Percentiles rank a stretch among this genome's conserved stretches.
These are phyloP conservation scores for Solanum corneliomulleri DNA, from an alignment of 257 asterid species.

Conservation along the genomic window DNA sequence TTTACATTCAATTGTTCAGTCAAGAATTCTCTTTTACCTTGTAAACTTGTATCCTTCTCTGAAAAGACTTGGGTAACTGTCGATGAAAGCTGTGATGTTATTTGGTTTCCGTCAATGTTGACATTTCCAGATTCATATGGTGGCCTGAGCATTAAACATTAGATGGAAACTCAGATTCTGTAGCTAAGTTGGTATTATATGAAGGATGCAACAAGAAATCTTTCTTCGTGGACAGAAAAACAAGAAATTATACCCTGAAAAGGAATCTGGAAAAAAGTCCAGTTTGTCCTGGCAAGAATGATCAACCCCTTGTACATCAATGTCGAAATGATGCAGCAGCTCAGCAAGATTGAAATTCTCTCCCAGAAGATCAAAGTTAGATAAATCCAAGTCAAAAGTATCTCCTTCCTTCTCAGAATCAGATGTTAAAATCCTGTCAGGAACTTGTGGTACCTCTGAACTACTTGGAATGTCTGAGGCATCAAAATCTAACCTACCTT, in stretches of 20 bases:
- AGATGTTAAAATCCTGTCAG: slow-evolving; percentile 40
- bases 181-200: background rate
- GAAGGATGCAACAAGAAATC: background rate
- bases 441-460: slow-evolving; percentile 25
- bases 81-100: slow-evolving; percentile 38
- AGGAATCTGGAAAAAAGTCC: slow-evolving; percentile 23
- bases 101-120: slow-evolving; percentile 19
- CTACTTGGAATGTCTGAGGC: slow-evolving; percentile 35
- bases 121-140: slow-evolving; percentile 26
- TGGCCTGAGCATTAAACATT: slow-evolving; percentile 28
- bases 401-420: slow-evolving; percentile 55
- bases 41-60: slow-evolving; percentile 27
- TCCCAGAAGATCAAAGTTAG: slow-evolving; percentile 59
- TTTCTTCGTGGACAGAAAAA: background rate
- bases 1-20: background rate
- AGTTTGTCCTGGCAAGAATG: slow-evolving; percentile 10
- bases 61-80: slow-evolving; percentile 31
- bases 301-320: slow-evolving; percentile 17
- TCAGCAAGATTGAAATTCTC: slow-evolving; percentile 18
- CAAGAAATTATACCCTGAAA: slow-evolving; percentile 14
- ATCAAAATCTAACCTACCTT: slow-evolving; percentile 82
- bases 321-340: slow-evolving; percentile 25
- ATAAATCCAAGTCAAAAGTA: slow-evolving; percentile 60
- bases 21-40: slow-evolving; percentile 26
- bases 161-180: background rate